Percentiles rank a stretch among this genome's conserved stretches.
Conservation (phyloP, 345 rosid genomes). For the Toxicodendron radicans region DNA sequence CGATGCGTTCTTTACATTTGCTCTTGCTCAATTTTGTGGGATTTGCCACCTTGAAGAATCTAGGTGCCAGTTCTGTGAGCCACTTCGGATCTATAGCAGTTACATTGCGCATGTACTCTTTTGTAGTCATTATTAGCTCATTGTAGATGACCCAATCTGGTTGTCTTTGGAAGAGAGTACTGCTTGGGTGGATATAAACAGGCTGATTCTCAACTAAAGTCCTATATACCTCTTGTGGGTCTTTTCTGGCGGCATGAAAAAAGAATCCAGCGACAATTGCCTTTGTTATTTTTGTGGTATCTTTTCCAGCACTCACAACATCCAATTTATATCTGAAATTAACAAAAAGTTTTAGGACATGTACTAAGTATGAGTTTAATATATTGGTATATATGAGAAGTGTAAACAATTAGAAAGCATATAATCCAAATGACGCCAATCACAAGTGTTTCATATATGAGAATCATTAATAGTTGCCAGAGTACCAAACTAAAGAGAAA, state of each 20-base stretch:
- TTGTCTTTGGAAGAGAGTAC: slow-evolving; percentile 87
- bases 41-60: slow-evolving; percentile 83
- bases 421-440: no score
- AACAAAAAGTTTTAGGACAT: background rate
- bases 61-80: slow-evolving; percentile 87
- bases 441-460: background rate
- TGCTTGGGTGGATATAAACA: slow-evolving; percentile 85
- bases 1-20: slow-evolving; percentile 80
- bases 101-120: slow-evolving; percentile 94
- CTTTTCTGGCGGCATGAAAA: slow-evolving; percentile 79
- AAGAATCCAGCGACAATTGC: slow-evolving; percentile 92
- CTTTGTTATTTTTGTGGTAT: slow-evolving; percentile 71
- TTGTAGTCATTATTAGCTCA: slow-evolving; percentile 89
- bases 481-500: background rate
- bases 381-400: no score
- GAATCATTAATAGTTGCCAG: background rate
- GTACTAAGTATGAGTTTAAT: no score
- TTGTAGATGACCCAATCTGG: slow-evolving; percentile 97
- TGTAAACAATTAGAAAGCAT: no score
- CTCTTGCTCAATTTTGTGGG: slow-evolving; percentile 90
- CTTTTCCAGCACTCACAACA: slow-evolving; percentile 79
- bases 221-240: slow-evolving; percentile 85
- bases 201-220: slow-evolving; percentile 84
- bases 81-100: slow-evolving; percentile 85
- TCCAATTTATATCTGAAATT: slow-evolving; percentile 76